These are phyloP conservation scores for Cordyceps javanica DNA, from an alignment of 2,329 filamentous ascomycete species.

Conservation along the genomic window DNA sequence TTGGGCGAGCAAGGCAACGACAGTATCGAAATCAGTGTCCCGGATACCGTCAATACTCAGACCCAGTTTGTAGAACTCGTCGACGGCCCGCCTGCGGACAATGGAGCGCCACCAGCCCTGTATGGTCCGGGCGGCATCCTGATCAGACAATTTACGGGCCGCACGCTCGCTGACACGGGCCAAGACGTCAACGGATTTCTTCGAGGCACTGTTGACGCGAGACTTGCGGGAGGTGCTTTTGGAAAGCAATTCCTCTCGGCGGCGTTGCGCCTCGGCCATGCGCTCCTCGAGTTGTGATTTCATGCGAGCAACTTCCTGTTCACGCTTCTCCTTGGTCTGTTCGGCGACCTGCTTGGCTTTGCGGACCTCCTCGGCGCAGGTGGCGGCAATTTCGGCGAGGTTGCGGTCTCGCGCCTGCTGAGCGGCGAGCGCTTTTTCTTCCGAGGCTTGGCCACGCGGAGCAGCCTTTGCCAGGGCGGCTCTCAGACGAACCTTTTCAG, in stretches of 20 bases:
- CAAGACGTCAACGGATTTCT: constrained; percentile 43
- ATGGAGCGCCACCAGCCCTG: constrained; percentile 64
- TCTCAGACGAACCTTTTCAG: constrained; percentile 72
- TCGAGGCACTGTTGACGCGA: constrained; percentile 47
- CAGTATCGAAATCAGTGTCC: constrained; percentile 67
- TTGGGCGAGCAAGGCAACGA: constrained; percentile 61
- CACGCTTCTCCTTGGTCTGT: constrained; percentile 72
- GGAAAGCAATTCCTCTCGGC: constrained; percentile 59
- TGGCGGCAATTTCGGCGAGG: constrained; percentile 72
- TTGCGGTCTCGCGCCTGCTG: constrained; percentile 75
- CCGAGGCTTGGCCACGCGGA: constrained; percentile 59
- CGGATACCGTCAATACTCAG: constrained; percentile 65
- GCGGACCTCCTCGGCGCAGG: constrained; percentile 77
- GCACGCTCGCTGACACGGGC: constrained; percentile 46
- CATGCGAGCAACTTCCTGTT: constrained; percentile 64
- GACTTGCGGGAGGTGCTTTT: constrained; percentile 46
- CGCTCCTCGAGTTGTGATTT: constrained; percentile 73
- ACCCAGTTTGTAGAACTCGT: constrained; percentile 59
- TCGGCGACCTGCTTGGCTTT: constrained; percentile 78
- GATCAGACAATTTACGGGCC: constrained; percentile 42
- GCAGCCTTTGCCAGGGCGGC: constrained; percentile 69
- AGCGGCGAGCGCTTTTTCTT: constrained; percentile 71
- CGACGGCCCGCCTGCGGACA: constrained; percentile 52
- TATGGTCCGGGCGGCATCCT: constrained; percentile 59
- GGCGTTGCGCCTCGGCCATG: constrained; percentile 68